Percentiles rank a stretch among this genome's conserved stretches.
These are phyloP conservation scores for Kappamyces sp. DNA, from an alignment of 192 early-diverging fungal genomes.

Conservation along the genomic window DNA sequence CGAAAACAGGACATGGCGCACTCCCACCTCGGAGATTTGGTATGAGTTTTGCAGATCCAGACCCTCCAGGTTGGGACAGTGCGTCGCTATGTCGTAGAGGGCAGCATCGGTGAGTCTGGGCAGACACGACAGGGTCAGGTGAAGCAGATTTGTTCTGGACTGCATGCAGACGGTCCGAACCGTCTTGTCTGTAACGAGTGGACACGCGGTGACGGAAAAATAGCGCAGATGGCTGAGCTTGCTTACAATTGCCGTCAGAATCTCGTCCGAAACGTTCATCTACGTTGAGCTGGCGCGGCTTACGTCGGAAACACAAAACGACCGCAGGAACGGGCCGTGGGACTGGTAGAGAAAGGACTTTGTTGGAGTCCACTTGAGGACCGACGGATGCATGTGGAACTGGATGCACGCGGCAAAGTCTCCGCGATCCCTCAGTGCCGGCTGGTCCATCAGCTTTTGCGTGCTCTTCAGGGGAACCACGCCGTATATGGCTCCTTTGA, in stretches of 20 bases:
- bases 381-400: not conserved
- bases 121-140: not conserved
- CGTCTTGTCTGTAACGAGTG: not conserved
- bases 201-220: slow-evolving; percentile 4
- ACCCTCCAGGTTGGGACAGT: not conserved
- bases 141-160: not conserved
- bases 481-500: too few species aligned
- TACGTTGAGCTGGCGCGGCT: not conserved
- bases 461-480: too few species aligned
- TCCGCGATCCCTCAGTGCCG: not conserved
- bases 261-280: not conserved
- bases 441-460: too few species aligned
- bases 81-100: not conserved
- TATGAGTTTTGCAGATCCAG: slow-evolving; percentile 1
- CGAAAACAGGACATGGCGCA: not conserved
- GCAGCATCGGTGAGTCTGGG: slow-evolving; percentile 2
- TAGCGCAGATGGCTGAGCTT: not conserved
- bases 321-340: not conserved
- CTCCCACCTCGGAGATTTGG: slow-evolving; percentile 2
- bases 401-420: slow-evolving; percentile 2
- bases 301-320: not conserved
- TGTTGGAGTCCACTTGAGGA: not conserved
- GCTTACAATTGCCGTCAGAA: not conserved
- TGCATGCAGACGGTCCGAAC: not conserved
- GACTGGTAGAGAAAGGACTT: not conserved